Evolutionary conservation across 2,329 filamentous ascomycete species (phyloP).

Genomic region (Coleophoma cylindrospora): DNA sequence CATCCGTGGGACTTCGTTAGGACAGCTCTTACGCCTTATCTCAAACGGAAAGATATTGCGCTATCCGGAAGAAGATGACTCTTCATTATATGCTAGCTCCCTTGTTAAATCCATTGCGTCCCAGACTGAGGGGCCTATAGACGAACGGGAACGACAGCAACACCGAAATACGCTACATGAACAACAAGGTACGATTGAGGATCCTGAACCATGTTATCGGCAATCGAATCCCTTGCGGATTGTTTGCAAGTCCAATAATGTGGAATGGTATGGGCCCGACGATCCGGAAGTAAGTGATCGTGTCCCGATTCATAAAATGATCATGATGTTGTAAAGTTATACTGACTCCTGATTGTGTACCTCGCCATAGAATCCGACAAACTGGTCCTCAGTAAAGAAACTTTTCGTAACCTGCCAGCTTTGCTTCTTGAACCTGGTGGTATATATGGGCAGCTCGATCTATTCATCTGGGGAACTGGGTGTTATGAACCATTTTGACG

Average conservation of each 20-base stretch:
- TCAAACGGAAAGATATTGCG: conserved; percentile 44
- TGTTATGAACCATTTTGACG: conserved; percentile 37
- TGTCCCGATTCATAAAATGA: too few species aligned
- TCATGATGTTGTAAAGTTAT: too few species aligned
- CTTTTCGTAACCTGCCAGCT: conserved; percentile 16
- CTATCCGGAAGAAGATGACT: conserved; percentile 48
- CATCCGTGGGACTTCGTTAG: conserved; percentile 48
- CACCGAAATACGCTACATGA: too few species aligned
- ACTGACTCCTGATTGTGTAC: too few species aligned
- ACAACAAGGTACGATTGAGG: not conserved
- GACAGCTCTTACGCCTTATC: conserved; percentile 48
- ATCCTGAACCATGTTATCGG: not conserved
- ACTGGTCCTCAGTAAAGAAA: conserved; percentile 3
- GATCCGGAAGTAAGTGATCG: conserved; percentile 26
- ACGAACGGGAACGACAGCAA: not conserved
- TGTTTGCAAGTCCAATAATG: not conserved
- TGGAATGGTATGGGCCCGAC: conserved; percentile 24
- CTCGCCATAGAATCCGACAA: not conserved
- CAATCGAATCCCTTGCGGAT: not conserved
- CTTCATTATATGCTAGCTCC: not conserved
- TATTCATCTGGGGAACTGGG: conserved; percentile 38
- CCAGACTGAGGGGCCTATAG: not conserved
- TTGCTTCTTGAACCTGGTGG: conserved; percentile 7
- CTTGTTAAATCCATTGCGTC: not conserved
- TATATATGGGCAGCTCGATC: conserved; percentile 32